These are phyloP conservation scores for Cyberlindnera mycetangii DNA, from an alignment of 805 yeast species.

Conservation along the genomic window DNA sequence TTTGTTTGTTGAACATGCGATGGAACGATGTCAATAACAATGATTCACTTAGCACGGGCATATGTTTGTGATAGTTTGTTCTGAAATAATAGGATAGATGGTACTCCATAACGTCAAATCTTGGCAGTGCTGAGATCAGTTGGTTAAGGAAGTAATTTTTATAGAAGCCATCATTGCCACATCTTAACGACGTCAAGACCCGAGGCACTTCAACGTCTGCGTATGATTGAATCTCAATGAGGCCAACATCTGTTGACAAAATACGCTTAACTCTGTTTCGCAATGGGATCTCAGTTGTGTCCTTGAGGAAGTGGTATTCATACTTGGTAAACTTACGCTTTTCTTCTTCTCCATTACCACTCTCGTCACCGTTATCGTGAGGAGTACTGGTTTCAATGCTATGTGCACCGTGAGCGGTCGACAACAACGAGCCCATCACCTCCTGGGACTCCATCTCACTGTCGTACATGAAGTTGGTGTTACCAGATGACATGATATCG, in stretches of 20 bases:
- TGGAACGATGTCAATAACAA: slow-evolving; percentile 9
- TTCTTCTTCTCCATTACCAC: neutral
- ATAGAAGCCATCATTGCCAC: slow-evolving; percentile 12
- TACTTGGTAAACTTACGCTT: slow-evolving; percentile 7
- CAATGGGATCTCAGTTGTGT: slow-evolving; percentile 18
- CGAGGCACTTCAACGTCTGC: slow-evolving; percentile 13
- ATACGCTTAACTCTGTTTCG: slow-evolving; percentile 13
- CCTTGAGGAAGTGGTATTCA: slow-evolving; percentile 21
- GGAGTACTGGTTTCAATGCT: neutral
- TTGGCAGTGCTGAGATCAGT: slow-evolving; percentile 11
- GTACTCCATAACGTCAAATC: slow-evolving; percentile 11
- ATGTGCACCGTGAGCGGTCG: neutral
- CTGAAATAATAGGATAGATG: slow-evolving; percentile 16
- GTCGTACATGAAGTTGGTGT: slow-evolving; percentile 6
- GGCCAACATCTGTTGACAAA: slow-evolving; percentile 5
- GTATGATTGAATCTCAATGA: slow-evolving; percentile 10
- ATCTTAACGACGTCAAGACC: slow-evolving; percentile 11
- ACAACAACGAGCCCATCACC: slow-evolving; percentile 5
- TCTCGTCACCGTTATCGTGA: neutral
- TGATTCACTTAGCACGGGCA: slow-evolving; percentile 14
- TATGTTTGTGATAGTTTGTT: slow-evolving; percentile 15
- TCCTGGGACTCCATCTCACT: slow-evolving; percentile 6
- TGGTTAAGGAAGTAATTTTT: slow-evolving; percentile 12
- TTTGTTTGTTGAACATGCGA: slow-evolving; percentile 10
- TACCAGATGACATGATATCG: slow-evolving; percentile 10